Conservation (phyloP, 345 rosid genomes). For the Citrus inodora region DNA sequence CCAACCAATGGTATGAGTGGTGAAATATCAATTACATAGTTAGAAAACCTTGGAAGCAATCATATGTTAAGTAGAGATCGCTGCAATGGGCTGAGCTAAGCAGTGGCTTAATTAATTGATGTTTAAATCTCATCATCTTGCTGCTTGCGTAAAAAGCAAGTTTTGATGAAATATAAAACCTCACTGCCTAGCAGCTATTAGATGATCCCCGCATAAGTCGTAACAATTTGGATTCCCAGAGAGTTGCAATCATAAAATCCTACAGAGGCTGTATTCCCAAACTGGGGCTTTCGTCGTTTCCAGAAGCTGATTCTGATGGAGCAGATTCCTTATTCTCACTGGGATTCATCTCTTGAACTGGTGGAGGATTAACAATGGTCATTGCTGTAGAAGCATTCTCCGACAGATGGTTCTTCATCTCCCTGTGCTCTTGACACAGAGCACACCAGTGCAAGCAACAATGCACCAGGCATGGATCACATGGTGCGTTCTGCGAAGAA, state of each 20-base stretch:
- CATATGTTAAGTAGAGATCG: background rate
- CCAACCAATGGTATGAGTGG: background rate
- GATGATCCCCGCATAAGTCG: background rate
- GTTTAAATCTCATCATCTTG: background rate
- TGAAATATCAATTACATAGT: background rate
- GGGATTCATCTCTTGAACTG: constrained; percentile 67
- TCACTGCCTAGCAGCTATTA: background rate
- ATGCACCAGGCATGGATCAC: constrained; percentile 80
- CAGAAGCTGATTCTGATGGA: constrained; percentile 34
- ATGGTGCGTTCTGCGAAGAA: constrained; percentile 67
- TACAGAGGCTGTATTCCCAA: constrained; percentile 57
- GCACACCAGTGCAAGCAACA: constrained; percentile 94
- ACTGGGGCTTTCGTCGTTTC: constrained; percentile 30
- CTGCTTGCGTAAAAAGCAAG: background rate
- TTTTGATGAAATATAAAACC: background rate
- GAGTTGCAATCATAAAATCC: constrained; percentile 4
- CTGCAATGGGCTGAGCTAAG: background rate
- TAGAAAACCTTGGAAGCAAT: background rate
- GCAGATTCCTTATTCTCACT: constrained; percentile 28
- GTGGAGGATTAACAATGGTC: constrained; percentile 73
- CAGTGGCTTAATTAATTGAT: background rate
- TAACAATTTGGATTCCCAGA: background rate
- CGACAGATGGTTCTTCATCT: constrained; percentile 81
- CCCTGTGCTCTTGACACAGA: constrained; percentile 86
- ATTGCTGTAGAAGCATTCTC: constrained; percentile 33